Base-by-base conservation (phyloP, 768 basidiomycete genomes). In the Lactarius akahatsu region DNA sequence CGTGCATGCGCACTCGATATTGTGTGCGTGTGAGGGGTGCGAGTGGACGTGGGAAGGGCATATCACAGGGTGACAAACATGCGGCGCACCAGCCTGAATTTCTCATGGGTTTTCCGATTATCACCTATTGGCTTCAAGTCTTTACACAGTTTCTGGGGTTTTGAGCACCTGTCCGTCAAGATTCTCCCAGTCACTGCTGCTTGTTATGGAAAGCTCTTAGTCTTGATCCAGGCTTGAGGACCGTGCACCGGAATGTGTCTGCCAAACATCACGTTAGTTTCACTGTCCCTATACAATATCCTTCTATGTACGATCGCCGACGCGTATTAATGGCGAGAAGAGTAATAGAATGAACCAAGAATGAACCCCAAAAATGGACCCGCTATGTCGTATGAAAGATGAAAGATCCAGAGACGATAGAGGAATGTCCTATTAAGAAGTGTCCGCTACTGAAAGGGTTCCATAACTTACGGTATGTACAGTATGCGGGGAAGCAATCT, bases 371-470 rank as follows among this genome's bases (percentile, higher is more conserved):
- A 38, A 30, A 47, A 56, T 40, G 16, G 58, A 59, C 61, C 58
- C 66, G 45, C 52, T 59, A 38, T n/a, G 50, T 62, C 50, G 47
- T 59, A 68, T 63, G 64, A 65, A 69, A 55, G 56, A 68, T 65
- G 64, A 65, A 69, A 47, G 47, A 62, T 62, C 34, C 57, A 34
- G 47, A 69, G 41, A 69, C 63, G 52, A 65, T 34, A 54, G 52
- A 62, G 36, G 50, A 61, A 59, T 59, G 52, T 32, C 57, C 56
- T 16, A 34, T 47, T 62, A 62, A 52, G 10, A 66, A 57, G 26
- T 55, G 58, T 67, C 43, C 52, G 28, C 20, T 11, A 15, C 18
- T 52, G 47, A 55, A 63, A 52, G 57, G 36, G 30, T 15, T 61
- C 45, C 11, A 62, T 62, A 58, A 43, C 16, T 52, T 62, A 62